phyloP scores from a whole-genome alignment of 768 basidiomycete genomes.

The Rickenella mellea region DNA sequence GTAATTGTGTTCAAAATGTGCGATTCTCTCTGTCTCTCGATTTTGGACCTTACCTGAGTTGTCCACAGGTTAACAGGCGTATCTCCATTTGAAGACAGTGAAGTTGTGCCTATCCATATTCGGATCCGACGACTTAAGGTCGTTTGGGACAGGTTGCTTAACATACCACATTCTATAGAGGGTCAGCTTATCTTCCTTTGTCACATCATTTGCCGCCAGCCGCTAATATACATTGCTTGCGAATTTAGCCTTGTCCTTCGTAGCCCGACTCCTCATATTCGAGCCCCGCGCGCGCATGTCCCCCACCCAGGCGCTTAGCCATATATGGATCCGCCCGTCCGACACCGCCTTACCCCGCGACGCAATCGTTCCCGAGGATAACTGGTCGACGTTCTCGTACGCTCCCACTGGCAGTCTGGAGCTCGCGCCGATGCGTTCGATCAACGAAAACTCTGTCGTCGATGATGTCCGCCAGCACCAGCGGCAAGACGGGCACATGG shows the following conservation, averaged over 20 bases:
- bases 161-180: conserved; percentile 27
- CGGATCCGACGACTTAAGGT: conserved; percentile 50
- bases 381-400: background rate
- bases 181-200: conserved; percentile 28
- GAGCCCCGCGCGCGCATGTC: conserved; percentile 62
- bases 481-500: too few species aligned
- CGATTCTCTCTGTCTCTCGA: conserved; percentile 13
- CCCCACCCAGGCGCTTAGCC: conserved; percentile 52
- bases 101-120: conserved; percentile 45
- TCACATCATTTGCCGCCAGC: background rate
- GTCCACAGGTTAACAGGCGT: too few species aligned
- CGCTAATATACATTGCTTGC: conserved; percentile 5
- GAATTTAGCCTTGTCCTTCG: conserved; percentile 67
- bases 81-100: conserved; percentile 49
- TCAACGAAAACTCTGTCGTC: too few species aligned
- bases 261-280: conserved; percentile 50
- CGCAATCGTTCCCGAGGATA: background rate
- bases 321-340: conserved; percentile 94
- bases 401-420: too few species aligned
- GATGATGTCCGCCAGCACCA: too few species aligned
- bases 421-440: background rate
- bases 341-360: background rate
- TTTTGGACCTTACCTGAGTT: too few species aligned
- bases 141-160: conserved; percentile 46
- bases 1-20: conserved; percentile 91